Evolutionary conservation across 129 eudicot genomes (phyloP), one percentile per base, ranked within the genome.

Genomic region (Lactuca sativa): DNA sequence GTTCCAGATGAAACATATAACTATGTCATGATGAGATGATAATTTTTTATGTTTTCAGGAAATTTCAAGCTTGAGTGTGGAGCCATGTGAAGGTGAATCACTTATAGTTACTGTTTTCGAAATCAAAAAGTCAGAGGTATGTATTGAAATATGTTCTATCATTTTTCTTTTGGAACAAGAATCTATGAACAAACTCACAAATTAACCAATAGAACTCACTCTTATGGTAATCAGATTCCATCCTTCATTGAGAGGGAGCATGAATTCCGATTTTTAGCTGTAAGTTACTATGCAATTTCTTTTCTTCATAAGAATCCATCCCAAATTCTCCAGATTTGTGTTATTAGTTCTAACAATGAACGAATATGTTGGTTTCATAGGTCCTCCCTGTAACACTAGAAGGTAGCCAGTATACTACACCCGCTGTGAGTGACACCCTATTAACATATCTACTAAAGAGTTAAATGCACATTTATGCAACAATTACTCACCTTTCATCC

Each of bases 51-150:
- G 38, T 75, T 60, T 55, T 56, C 80, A 90, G 97, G 99, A 93
- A 73, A 83, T 90, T 57, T 93, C 99, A 70, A 93, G 99, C 86
- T 86, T 93, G 79, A 93, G 99, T 54, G 99, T 93, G 73, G 99
- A 93, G 83, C 90, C 90, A 17, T 93, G 90, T 72, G 95, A 93
- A 82, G 88, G 86, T 63, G 95, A 93, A 85, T 84, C 77, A 41
- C 90, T 93, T 58, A 58, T 89, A 38, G 92, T 90, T 76, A 93
- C 97, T 78, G 88, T 88, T 40, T 90, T 93, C 74, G 95, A 86
- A 83, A 92, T 92, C 53, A 83, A 79, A 55, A 75, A 72, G 78
- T 82, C 92, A 33, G 96, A 86, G 96, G 96, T 86, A 92, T 41
- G 76, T 70, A 67, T 30, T 37, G 41, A 64, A 61, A 16, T 79